Evolutionary conservation across 1,284 basidiomycete genomes (phyloP).

Genomic region (Sutorius eximius): DNA sequence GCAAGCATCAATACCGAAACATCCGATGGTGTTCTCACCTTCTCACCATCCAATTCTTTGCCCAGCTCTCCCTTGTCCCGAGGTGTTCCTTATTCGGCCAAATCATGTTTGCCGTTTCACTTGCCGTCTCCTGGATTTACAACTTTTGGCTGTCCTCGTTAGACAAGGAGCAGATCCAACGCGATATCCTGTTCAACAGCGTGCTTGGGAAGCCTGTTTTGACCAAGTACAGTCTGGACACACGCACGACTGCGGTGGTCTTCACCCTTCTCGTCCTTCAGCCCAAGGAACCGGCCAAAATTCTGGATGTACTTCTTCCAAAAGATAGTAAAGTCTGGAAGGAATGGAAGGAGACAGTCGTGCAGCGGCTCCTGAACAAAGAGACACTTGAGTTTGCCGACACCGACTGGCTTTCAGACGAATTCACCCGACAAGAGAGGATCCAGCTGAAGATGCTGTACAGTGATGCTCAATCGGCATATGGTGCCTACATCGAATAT

Average conservation of each 20-base stretch:
- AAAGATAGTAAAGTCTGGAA: slow-evolving; percentile 36
- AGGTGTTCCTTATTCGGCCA: slow-evolving; percentile 34
- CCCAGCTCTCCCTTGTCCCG: slow-evolving; percentile 33
- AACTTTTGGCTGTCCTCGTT: slow-evolving; percentile 32
- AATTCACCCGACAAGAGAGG: slow-evolving; percentile 17
- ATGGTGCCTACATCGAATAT: slow-evolving; percentile 16
- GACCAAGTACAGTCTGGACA: slow-evolving; percentile 30
- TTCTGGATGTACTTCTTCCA: slow-evolving; percentile 31
- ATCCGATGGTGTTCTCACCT: slow-evolving; percentile 31
- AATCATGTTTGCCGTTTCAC: slow-evolving; percentile 32
- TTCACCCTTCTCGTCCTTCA: slow-evolving; percentile 32
- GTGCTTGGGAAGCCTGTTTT: slow-evolving; percentile 24
- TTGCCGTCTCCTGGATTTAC: slow-evolving; percentile 32
- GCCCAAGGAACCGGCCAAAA: slow-evolving; percentile 22
- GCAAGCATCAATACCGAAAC: slow-evolving; percentile 19
- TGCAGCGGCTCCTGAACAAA: slow-evolving; percentile 12
- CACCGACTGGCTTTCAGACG: slow-evolving; percentile 25
- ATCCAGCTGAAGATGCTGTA: slow-evolving; percentile 25
- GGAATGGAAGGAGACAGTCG: slow-evolving; percentile 25
- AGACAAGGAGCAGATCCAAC: slow-evolving; percentile 32
- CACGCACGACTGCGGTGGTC: slow-evolving; percentile 30
- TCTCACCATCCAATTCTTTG: slow-evolving; percentile 30
- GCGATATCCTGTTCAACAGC: slow-evolving; percentile 22
- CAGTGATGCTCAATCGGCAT: slow-evolving; percentile 23
- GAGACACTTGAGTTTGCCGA: slow-evolving; percentile 24